phyloP scores from a whole-genome alignment of 1,284 basidiomycete species.

The Rhodotorula sp. region DNA sequence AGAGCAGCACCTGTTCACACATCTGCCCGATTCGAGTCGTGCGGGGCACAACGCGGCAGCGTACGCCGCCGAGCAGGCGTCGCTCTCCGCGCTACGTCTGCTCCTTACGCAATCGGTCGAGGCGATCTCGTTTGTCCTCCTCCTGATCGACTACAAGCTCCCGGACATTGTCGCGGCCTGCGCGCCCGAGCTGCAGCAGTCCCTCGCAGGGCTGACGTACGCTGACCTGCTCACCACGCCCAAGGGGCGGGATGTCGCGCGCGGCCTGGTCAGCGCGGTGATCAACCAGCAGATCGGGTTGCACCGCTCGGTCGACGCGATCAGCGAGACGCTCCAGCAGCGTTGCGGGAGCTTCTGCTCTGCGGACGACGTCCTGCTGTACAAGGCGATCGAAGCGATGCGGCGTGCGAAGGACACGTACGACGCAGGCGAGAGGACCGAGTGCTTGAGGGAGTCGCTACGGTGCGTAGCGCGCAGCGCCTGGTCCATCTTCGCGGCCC shows the following conservation, averaged over 20 bases:
- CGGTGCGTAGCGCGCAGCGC: constrained; percentile 48
- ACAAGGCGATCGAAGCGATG: constrained; percentile 95
- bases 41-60: constrained; percentile 37
- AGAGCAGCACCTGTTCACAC: constrained; percentile 36
- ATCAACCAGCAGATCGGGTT: constrained; percentile 98
- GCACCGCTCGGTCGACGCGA: constrained; percentile 94
- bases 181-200: constrained; percentile 64
- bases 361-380: constrained; percentile 95
- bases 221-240: constrained; percentile 80
- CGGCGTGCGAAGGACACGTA: constrained; percentile 83
- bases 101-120: constrained; percentile 83
- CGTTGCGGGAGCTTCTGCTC: constrained; percentile 97
- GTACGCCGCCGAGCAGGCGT: constrained; percentile 72
- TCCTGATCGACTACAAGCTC: constrained; percentile 87
- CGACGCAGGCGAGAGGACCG: constrained; percentile 69
- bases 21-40: constrained; percentile 31
- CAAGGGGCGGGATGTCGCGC: constrained; percentile 77
- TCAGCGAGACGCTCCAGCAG: constrained; percentile 90
- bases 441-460: constrained; percentile 77
- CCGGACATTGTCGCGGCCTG: constrained; percentile 80
- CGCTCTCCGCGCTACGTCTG: constrained; percentile 68
- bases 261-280: constrained; percentile 87
- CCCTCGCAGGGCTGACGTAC: constrained; percentile 71
- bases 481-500: too few species aligned
- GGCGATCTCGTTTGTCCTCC: constrained; percentile 87